phyloP scores from a whole-genome alignment of 2,329 filamentous ascomycete species.

The Colletotrichum cuscutae region DNA sequence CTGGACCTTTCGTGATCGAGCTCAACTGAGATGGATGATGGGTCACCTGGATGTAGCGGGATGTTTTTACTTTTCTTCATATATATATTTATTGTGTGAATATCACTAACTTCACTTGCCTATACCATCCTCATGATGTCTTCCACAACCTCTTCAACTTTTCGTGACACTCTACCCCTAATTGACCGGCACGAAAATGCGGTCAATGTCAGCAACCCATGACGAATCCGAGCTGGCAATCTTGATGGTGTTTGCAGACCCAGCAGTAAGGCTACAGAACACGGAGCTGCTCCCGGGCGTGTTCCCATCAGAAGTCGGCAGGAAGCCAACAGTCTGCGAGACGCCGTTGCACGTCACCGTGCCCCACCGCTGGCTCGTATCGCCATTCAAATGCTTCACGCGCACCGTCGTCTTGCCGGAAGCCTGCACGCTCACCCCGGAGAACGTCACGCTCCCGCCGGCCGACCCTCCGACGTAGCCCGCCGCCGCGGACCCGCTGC shows the following conservation, averaged over 20 bases:
- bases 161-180: neutral
- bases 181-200: slow-evolving; percentile 60
- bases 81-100: neutral
- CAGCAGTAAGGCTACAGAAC: slow-evolving; percentile 59
- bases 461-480: slow-evolving; percentile 66
- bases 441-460: slow-evolving; percentile 59
- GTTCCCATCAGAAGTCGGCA: slow-evolving; percentile 58
- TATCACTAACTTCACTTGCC: neutral
- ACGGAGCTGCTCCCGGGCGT: slow-evolving; percentile 55
- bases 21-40: neutral
- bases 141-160: no score
- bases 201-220: slow-evolving; percentile 64
- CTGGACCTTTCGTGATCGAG: slow-evolving; percentile 31
- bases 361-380: slow-evolving; percentile 62
- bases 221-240: slow-evolving; percentile 51
- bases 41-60: neutral
- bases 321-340: slow-evolving; percentile 62
- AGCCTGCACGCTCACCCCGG: slow-evolving; percentile 52
- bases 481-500: slow-evolving; percentile 59
- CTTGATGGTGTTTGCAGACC: slow-evolving; percentile 58
- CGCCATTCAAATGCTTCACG: slow-evolving; percentile 67
- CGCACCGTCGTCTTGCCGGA: slow-evolving; percentile 61
- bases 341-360: slow-evolving; percentile 67
- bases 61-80: neutral
- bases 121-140: neutral